A percentile compares a stretch with the other conserved stretches of the same genome.
Conservation (phyloP, 2,329 filamentous ascomycete species). For the Lachnellula cervina region DNA sequence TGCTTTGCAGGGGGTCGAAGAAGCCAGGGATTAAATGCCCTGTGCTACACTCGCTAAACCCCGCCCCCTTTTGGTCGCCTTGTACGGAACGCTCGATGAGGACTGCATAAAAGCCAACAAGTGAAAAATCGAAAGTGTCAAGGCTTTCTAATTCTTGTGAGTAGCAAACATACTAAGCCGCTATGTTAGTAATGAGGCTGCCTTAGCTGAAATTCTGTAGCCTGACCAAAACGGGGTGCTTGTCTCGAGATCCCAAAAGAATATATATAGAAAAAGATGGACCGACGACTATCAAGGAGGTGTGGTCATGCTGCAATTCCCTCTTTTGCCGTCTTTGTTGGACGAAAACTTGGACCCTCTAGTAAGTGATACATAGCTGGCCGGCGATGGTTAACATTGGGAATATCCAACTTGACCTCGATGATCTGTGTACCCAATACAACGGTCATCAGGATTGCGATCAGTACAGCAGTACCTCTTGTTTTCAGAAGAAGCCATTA, state of each 20-base stretch:
- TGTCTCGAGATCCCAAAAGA: background rate
- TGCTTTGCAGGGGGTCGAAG: too few relatives aligned
- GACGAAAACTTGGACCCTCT: constrained; percentile 1
- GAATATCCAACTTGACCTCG: background rate
- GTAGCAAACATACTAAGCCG: too few relatives aligned
- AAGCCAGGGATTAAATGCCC: too few relatives aligned
- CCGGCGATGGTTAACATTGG: background rate
- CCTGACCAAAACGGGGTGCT: background rate
- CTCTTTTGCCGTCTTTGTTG: constrained; percentile 3
- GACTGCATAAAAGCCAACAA: too few relatives aligned
- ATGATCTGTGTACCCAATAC: background rate
- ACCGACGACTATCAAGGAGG: background rate
- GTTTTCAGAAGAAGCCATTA: background rate
- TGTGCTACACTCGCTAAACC: too few relatives aligned
- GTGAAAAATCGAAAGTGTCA: too few relatives aligned
- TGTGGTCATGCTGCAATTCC: background rate
- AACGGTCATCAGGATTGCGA: background rate
- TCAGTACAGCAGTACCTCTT: too few relatives aligned
- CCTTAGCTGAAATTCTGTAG: background rate
- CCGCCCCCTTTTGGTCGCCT: too few relatives aligned
- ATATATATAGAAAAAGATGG: background rate
- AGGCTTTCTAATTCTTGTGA: too few relatives aligned
- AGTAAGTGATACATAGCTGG: background rate
- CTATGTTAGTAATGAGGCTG: too few relatives aligned
- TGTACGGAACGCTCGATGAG: too few relatives aligned